Percentiles rank a stretch among this genome's conserved stretches.
Conservation (phyloP, 2,329 filamentous ascomycete species). For the Scleromitrula shiraiana region DNA sequence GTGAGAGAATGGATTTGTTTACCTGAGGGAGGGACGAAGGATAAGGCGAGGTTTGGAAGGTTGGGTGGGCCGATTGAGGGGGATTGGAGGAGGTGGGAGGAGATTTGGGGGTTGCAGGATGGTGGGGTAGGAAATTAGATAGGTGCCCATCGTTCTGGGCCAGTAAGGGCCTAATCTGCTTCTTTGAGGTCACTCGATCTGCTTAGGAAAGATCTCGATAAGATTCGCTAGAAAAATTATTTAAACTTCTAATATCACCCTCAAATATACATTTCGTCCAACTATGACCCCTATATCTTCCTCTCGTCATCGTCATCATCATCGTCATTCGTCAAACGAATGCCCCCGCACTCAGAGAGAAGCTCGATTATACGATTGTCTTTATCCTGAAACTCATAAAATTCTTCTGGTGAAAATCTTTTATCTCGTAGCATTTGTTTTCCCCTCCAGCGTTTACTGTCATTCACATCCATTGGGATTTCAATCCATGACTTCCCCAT, state of each 20-base stretch:
- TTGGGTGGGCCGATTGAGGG: constrained; percentile 53
- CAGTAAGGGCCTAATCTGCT: too few species aligned
- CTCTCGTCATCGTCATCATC: neutral
- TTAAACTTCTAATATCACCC: too few species aligned
- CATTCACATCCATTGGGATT: neutral
- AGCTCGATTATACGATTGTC: neutral
- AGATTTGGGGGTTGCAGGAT: constrained; percentile 46
- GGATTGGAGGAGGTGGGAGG: constrained; percentile 51
- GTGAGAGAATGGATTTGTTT: constrained; percentile 81
- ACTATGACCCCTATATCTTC: neutral
- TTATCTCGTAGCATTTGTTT: neutral
- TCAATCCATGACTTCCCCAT: neutral
- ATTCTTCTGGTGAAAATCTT: neutral
- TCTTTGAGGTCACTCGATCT: too few species aligned
- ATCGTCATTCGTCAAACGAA: neutral
- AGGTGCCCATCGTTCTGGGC: too few species aligned
- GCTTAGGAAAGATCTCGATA: too few species aligned
- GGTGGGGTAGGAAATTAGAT: neutral
- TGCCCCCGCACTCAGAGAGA: neutral
- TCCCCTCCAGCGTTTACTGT: neutral
- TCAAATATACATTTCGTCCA: neutral
- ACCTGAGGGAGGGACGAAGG: constrained; percentile 62
- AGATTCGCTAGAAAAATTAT: too few species aligned
- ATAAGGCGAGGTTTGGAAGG: constrained; percentile 54
- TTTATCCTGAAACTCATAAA: neutral